These are phyloP conservation scores for Eucalyptus camaldulensis DNA, from an alignment of 345 rosid species.

Conservation along the genomic window DNA sequence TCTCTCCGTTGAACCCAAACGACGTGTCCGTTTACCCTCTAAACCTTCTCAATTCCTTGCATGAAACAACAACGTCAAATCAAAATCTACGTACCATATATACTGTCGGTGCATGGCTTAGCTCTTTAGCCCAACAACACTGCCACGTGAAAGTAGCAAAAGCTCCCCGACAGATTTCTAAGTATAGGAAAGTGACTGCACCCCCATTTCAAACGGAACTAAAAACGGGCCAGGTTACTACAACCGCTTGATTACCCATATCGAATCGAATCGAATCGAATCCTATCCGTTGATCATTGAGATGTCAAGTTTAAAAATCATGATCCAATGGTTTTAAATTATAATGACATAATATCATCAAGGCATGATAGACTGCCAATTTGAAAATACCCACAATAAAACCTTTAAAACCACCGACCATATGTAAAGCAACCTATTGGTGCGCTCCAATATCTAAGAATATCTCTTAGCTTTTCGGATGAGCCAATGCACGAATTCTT, in stretches of 20 bases:
- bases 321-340: background rate
- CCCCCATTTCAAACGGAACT: background rate
- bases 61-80: background rate
- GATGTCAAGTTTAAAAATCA: background rate
- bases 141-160: background rate
- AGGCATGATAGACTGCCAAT: background rate
- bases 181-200: background rate
- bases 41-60: background rate
- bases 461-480: background rate
- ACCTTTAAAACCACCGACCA: background rate
- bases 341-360: background rate
- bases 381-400: background rate
- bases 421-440: background rate
- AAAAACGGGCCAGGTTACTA: background rate
- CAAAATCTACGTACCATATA: background rate
- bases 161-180: background rate
- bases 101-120: background rate
- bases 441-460: background rate
- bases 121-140: background rate
- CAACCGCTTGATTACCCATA: background rate
- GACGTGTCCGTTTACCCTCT: background rate
- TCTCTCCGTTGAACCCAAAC: background rate
- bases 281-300: background rate
- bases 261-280: background rate
- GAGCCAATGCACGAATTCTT: background rate